phyloP scores from a whole-genome alignment of 2,329 filamentous ascomycete species.

The Paecilomyces formosus region DNA sequence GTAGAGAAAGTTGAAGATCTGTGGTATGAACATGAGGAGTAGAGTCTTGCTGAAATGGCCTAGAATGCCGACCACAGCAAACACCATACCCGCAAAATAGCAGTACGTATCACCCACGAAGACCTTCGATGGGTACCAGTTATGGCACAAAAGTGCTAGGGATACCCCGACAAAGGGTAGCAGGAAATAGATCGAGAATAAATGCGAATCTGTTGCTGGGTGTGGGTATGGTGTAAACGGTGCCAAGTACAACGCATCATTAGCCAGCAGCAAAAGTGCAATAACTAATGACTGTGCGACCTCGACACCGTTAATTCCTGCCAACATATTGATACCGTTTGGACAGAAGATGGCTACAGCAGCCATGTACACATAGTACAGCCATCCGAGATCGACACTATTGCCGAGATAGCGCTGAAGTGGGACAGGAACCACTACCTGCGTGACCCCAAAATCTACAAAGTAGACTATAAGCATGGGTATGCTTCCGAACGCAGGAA shows the following conservation, averaged over 20 bases:
- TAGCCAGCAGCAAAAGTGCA: constrained; percentile 71
- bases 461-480: constrained; percentile 96
- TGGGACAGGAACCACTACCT: constrained; percentile 82
- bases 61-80: constrained; percentile 91
- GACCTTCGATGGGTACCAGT: constrained; percentile 91
- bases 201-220: constrained; percentile 87
- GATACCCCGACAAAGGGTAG: constrained; percentile 93
- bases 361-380: constrained; percentile 97
- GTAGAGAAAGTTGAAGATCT: constrained; percentile 95
- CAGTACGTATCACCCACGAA: constrained; percentile 99
- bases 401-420: constrained; percentile 78
- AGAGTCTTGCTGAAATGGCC: constrained; percentile 98
- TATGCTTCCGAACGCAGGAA: constrained; percentile 86
- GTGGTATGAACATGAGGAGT: constrained; percentile 80
- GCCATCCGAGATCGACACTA: constrained; percentile 69
- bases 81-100: constrained; percentile 99
- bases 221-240: constrained; percentile 73
- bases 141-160: constrained; percentile 76
- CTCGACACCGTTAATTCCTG: constrained; percentile 97
- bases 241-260: constrained; percentile 78
- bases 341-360: constrained; percentile 94
- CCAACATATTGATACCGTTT: constrained; percentile 99
- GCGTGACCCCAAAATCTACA: constrained; percentile 95
- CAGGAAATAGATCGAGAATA: constrained; percentile 92
- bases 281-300: constrained; percentile 91